phyloP scores from a whole-genome alignment of 1,284 basidiomycete species.

The Boletus subluridellus region DNA sequence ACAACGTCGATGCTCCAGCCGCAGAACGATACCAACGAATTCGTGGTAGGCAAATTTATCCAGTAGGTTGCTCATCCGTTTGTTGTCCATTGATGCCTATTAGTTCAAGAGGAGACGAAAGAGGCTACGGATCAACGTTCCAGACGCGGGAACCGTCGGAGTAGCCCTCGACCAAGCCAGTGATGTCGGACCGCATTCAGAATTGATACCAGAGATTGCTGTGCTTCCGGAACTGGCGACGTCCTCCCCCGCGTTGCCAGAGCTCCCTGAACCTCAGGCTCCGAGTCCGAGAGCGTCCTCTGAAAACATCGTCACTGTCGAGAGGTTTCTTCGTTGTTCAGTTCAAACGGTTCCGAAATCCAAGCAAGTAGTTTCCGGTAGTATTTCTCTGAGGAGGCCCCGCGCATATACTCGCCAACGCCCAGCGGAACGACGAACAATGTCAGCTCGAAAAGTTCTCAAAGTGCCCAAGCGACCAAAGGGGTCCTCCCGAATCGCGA shows the following conservation, averaged over 20 bases:
- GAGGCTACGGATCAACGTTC: slow-evolving; percentile 11
- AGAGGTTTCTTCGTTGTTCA: slow-evolving; percentile 24
- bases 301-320: slow-evolving; percentile 26
- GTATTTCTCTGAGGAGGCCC: neutral
- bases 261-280: neutral
- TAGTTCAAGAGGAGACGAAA: slow-evolving; percentile 33
- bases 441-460: neutral
- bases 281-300: neutral
- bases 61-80: neutral
- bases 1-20: neutral
- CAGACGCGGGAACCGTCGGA: neutral
- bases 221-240: slow-evolving; percentile 10
- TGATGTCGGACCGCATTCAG: neutral
- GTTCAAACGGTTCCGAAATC: neutral
- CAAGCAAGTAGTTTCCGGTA: neutral
- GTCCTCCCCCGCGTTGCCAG: neutral
- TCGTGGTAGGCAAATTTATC: slow-evolving; percentile 25
- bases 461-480: neutral
- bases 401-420: slow-evolving; percentile 24
- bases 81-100: neutral
- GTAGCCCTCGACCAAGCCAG: neutral
- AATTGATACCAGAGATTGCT: slow-evolving; percentile 17
- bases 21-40: slow-evolving; percentile 18
- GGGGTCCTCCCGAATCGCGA: slow-evolving; percentile 10
- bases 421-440: neutral